A percentile compares a stretch with the other conserved stretches of the same genome.
Evolutionary conservation across 2,329 filamentous ascomycete genomes (phyloP).

Genomic region (Metarhizium guizhouense): DNA sequence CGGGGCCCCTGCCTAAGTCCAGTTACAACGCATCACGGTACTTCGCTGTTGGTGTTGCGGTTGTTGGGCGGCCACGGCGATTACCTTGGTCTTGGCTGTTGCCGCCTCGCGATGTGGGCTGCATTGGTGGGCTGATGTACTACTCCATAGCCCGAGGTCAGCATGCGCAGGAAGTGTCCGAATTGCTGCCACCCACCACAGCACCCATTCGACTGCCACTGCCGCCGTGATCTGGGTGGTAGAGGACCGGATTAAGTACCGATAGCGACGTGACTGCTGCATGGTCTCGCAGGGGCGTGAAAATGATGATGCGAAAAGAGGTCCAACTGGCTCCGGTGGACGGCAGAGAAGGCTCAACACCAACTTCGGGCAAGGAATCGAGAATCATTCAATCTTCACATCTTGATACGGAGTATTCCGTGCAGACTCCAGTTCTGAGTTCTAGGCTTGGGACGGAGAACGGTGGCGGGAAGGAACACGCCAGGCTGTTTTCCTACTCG

Average conservation of each 20-base stretch:
- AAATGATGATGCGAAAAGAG: background rate
- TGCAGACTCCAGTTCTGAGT: background rate
- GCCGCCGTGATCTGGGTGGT: no score
- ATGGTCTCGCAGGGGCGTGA: background rate
- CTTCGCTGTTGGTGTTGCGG: background rate
- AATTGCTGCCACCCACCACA: background rate
- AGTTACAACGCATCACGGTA: background rate
- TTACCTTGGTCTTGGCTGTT: background rate
- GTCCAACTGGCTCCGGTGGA: no score
- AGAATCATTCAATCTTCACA: background rate
- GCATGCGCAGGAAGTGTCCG: background rate
- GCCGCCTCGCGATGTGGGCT: background rate
- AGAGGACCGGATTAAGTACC: no score
- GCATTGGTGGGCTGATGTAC: background rate
- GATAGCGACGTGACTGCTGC: no score
- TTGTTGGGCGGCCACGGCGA: background rate
- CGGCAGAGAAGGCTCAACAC: no score
- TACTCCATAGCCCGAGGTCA: no score
- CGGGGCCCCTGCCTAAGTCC: background rate
- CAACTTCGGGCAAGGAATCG: background rate
- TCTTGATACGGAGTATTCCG: no score
- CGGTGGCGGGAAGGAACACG: slow-evolving; percentile 1
- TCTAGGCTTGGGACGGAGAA: background rate
- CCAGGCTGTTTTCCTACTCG: background rate
- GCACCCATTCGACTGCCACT: background rate